Percentiles rank a stretch among this genome's conserved stretches.
phyloP scores from a whole-genome alignment of 208 protist genomes.

The Sergeia podlipaevii region DNA sequence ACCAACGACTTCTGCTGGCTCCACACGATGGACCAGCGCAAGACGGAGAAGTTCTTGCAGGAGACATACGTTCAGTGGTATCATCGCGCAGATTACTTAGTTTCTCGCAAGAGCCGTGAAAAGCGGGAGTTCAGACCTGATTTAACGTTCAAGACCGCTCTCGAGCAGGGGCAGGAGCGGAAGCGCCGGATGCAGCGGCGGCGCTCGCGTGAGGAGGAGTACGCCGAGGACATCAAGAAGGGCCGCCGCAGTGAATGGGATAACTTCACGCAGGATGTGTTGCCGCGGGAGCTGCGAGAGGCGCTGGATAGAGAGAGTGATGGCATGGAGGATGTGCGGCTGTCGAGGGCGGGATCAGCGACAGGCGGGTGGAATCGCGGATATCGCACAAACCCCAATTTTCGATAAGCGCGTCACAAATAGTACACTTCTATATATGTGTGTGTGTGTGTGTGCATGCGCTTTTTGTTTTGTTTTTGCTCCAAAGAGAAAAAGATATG shows the following conservation, averaged over 20 bases:
- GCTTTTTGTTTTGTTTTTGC: constrained; percentile 7
- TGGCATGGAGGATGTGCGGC: constrained; percentile 86
- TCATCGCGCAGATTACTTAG: constrained; percentile 84
- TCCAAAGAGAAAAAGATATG: no score
- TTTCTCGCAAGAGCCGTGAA: constrained; percentile 81
- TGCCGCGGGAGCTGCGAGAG: constrained; percentile 83
- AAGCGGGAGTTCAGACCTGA: constrained; percentile 85
- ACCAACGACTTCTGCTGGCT: constrained; percentile 80
- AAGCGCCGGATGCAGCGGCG: constrained; percentile 81
- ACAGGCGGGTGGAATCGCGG: constrained; percentile 73
- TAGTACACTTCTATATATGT: not conserved
- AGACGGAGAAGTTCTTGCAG: constrained; percentile 78
- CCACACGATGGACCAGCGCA: constrained; percentile 60
- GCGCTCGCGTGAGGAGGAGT: constrained; percentile 25
- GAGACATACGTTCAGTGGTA: constrained; percentile 87
- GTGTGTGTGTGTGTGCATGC: not conserved
- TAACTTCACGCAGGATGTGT: constrained; percentile 81
- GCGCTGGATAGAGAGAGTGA: constrained; percentile 81
- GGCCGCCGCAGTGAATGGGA: constrained; percentile 73
- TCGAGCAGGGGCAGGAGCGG: constrained; percentile 80
- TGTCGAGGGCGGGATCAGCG: constrained; percentile 64
- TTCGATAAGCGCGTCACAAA: constrained; percentile 33
- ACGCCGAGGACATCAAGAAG: constrained; percentile 31
- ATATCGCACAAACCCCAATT: constrained; percentile 71
- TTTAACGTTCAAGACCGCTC: constrained; percentile 74